Evolutionary conservation across 108 stramenopile species (phyloP), one percentile per base, ranked within the genome.

Genomic region (Stephanodiscus minutulus): DNA sequence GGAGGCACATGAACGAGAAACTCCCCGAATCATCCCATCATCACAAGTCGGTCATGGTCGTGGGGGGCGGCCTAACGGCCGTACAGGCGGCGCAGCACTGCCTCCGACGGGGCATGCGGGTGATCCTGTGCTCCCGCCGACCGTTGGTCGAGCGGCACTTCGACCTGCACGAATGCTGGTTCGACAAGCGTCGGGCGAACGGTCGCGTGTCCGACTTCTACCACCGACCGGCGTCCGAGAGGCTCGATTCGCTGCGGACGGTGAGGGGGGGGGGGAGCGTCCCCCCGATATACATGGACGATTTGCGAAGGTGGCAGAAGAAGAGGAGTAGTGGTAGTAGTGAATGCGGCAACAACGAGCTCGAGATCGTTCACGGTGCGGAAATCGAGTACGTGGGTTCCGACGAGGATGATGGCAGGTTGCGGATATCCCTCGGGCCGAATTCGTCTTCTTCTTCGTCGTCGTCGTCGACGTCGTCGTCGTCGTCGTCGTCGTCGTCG

Each of bases 1-100:
- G 59, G 53, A 72, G 66, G 47, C 41, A 44, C 7, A 57, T 58
- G 54, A 39, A 37, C 7, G 52, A 80, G 15, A 33, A 81, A 4
- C 33, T 53, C 27, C 27, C 39, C 5, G 28, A 58, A n/a, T n/a
- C n/a, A n/a, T n/a, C n/a, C n/a, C n/a, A n/a, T 27, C 21, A 22
- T 35, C 39, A 70, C 44, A 20, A 39, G 53, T 17, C 22, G 1
- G 79, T 89, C 0, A 52, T 91, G 28, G 90, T 91, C 0, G 76
- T 91, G 2, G 90, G 90, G 11, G 90, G 90, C 12, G 90, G 90
- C 17, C 60, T 91, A 15, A 89, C 87, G 15, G 90, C 90, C 20
- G 88, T 87, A 0, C 90, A 91, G 68, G 72, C 68, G 18, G 88
- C 85, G 9, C 86, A 75, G 31, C 74, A 79, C 15, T 58, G 48